These are phyloP conservation scores for Serendipita vermifera DNA, from an alignment of 768 basidiomycete genomes.

Conservation along the genomic window DNA sequence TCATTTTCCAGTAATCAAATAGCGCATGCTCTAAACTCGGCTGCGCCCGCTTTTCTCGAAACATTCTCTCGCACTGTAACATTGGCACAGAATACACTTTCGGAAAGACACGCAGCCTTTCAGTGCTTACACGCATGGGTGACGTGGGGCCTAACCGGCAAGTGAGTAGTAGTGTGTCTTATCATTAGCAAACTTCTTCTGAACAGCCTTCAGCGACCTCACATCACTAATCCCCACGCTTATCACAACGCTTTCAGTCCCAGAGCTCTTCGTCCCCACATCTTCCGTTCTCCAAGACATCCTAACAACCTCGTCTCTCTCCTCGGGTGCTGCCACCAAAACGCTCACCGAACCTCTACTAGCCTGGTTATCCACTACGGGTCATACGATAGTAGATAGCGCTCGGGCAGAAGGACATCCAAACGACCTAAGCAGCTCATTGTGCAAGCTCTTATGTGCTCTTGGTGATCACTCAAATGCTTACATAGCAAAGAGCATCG, in stretches of 20 bases:
- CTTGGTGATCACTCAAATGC: constrained; percentile 76
- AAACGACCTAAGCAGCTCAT: constrained; percentile 48
- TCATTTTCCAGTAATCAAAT: constrained; percentile 40
- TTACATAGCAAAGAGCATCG: constrained; percentile 60
- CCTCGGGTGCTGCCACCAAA: constrained; percentile 52
- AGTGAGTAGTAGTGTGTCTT: constrained; percentile 31
- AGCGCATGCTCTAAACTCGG: constrained; percentile 50
- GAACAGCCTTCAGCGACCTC: constrained; percentile 38
- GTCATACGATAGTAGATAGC: constrained; percentile 32
- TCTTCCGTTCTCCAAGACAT: constrained; percentile 69
- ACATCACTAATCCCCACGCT: constrained; percentile 37
- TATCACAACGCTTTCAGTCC: constrained; percentile 47
- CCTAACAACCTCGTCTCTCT: constrained; percentile 56
- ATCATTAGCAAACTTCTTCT: neutral
- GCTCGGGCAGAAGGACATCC: constrained; percentile 29
- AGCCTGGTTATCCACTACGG: constrained; percentile 55
- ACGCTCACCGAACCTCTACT: constrained; percentile 76
- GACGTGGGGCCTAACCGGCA: constrained; percentile 44
- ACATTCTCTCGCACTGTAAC: constrained; percentile 49
- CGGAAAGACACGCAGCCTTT: constrained; percentile 56
- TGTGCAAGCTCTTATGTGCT: constrained; percentile 70
- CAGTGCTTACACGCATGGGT: constrained; percentile 81
- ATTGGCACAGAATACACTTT: constrained; percentile 24
- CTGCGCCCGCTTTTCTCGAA: constrained; percentile 56
- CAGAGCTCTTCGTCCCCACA: constrained; percentile 44